Conservation (phyloP, 2,329 filamentous ascomycete genomes). For the Pyricularia sp. region DNA sequence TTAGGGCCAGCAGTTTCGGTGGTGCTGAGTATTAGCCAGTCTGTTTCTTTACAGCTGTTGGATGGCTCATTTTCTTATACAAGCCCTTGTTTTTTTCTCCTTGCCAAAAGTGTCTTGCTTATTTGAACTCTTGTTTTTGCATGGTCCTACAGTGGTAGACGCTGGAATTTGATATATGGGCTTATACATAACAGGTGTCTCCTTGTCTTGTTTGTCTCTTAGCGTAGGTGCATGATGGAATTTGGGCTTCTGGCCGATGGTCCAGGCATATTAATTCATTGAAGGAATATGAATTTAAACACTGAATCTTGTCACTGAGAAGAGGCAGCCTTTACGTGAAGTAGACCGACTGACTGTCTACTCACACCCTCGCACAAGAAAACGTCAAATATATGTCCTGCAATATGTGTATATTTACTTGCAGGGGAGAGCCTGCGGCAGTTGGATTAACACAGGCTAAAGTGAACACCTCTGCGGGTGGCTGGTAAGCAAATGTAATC, state of each 20-base stretch:
- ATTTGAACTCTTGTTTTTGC: neutral
- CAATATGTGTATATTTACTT: neutral
- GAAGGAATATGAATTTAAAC: neutral
- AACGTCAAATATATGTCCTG: neutral
- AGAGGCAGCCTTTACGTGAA: neutral
- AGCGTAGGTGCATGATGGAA: neutral
- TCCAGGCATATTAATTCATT: neutral
- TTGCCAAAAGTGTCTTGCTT: neutral
- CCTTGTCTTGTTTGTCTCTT: neutral
- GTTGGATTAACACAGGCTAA: neutral
- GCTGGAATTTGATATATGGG: neutral
- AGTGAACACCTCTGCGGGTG: neutral
- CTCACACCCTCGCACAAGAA: neutral
- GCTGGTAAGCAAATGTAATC: no score
- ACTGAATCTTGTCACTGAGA: neutral
- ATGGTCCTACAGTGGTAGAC: neutral
- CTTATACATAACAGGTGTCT: neutral
- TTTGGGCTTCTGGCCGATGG: neutral
- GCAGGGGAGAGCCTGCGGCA: neutral
- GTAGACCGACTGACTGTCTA: neutral
- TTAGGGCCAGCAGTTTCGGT: constrained; percentile 39
- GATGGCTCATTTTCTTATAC: neutral
- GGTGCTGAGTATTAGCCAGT: constrained; percentile 33
- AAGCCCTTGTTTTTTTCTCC: neutral
- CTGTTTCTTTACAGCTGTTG: neutral